Base-by-base conservation (phyloP, 2,329 filamentous ascomycete genomes). In the Hansfordia pulvinata region DNA sequence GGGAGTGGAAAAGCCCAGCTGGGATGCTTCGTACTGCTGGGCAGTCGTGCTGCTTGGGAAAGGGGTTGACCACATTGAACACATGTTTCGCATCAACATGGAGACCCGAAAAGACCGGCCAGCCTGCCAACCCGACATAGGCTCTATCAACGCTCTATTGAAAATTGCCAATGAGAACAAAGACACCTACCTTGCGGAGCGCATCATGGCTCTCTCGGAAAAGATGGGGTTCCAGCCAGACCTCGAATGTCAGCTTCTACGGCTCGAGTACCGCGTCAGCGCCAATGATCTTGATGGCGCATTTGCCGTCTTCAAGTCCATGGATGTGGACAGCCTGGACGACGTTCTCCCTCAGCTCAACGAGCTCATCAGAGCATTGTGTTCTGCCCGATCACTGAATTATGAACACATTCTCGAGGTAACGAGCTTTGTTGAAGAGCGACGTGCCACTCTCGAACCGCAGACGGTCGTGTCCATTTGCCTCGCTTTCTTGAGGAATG, bases 131-230 rank as follows among this genome's bases (percentile, higher is more conserved):
- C 71, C 84, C 0, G 76, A 82, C 29, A 74, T 74, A 6, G 54
- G 64, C 3, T 84, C 79, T 5, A 73, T 96, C 40, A 93, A 96
- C 43, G 56, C 60, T 5, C 62, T 96, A 15, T 64, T 96, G 11
- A 65, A 70, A 28, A 73, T 76, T 30, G 81, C 83, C 8, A 75
- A 77, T 35, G 67, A 69, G n/a, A 64, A 66, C 29, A 62, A 75
- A 8, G 76, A 92, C 39, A 63, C 73, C 0, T 72, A 80, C 37
- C 58, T 81, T 23, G 82, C 81, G 5, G 75, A 86, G 44, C 67
- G 82, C 9, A 79, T 86, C 35, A 62, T 84, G 24, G 54, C 66
- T 2, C 53, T 94, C 8, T 74, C 75, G 2, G 48, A 66, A 23
- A 71, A 76, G 40, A 67, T 73, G 40, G 67, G 64, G 4, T 67